Evolutionary conservation across 179 eudicot species (phyloP).

Genomic region (Amaranthus tricolor): DNA sequence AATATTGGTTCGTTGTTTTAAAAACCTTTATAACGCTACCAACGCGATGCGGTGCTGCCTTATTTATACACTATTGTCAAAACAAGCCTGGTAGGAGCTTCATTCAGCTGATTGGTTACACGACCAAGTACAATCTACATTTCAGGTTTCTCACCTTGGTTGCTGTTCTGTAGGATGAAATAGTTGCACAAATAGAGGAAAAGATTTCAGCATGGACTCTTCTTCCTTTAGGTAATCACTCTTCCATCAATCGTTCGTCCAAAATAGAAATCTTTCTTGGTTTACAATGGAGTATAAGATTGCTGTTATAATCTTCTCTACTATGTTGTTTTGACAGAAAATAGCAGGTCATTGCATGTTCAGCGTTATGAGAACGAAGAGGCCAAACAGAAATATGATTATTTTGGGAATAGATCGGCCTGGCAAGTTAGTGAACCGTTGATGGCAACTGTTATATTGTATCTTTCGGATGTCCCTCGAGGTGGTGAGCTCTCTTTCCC

Average conservation of each 20-base stretch:
- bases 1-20: no score
- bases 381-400: constrained; percentile 42
- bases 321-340: constrained; percentile 31
- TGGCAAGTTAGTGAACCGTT: constrained; percentile 43
- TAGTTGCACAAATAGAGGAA: constrained; percentile 54
- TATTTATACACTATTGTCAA: no score
- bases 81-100: constrained; percentile 7
- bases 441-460: constrained; percentile 74
- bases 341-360: constrained; percentile 56
- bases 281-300: background rate
- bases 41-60: no score
- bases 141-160: background rate
- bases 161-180: constrained; percentile 48
- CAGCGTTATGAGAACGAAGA: constrained; percentile 52
- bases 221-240: constrained; percentile 69
- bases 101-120: constrained; percentile 14
- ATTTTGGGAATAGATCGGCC: constrained; percentile 45
- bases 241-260: background rate
- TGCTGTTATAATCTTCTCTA: constrained; percentile 2
- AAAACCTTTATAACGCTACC: no score
- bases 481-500: constrained; percentile 92
- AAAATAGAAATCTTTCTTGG: background rate
- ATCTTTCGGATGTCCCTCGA: constrained; percentile 64
- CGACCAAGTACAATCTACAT: background rate
- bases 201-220: constrained; percentile 88